phyloP scores from a whole-genome alignment of 1,139 yeast genomes.

The Yamadazyma dushanensis region DNA sequence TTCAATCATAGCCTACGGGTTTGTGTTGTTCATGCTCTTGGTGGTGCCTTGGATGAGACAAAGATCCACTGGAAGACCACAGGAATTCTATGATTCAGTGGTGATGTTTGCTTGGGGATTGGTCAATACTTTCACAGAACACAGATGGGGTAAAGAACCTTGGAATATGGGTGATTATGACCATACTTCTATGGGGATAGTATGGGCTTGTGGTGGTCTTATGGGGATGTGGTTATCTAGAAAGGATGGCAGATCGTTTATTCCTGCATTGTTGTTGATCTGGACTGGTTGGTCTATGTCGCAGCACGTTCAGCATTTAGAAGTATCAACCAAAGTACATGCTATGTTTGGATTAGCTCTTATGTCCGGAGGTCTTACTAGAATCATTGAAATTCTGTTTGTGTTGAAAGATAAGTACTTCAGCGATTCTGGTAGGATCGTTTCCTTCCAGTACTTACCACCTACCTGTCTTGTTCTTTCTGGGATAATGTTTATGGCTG shows the following conservation, averaged over 20 bases:
- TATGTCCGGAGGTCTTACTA: slow-evolving; percentile 71
- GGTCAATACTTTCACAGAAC: slow-evolving; percentile 92
- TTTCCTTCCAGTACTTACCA: slow-evolving; percentile 79
- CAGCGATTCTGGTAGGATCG: slow-evolving; percentile 47
- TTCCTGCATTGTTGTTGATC: slow-evolving; percentile 79
- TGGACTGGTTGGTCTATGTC: slow-evolving; percentile 96
- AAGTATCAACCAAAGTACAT: slow-evolving; percentile 82
- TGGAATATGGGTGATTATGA: slow-evolving; percentile 94
- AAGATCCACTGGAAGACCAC: slow-evolving; percentile 50
- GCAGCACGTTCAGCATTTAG: slow-evolving; percentile 75
- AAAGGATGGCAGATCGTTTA: slow-evolving; percentile 61
- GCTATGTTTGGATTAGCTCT: slow-evolving; percentile 79
- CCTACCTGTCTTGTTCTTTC: slow-evolving; percentile 76
- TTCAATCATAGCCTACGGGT: slow-evolving; percentile 79
- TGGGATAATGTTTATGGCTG: slow-evolving; percentile 86
- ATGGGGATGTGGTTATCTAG: slow-evolving; percentile 73
- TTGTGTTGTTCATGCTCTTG: slow-evolving; percentile 62
- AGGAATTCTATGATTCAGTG: slow-evolving; percentile 80
- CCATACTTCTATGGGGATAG: slow-evolving; percentile 93
- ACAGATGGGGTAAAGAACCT: slow-evolving; percentile 83
- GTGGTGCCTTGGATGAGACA: slow-evolving; percentile 68
- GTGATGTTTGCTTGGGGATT: slow-evolving; percentile 89
- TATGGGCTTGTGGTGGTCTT: slow-evolving; percentile 95
- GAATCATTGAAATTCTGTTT: slow-evolving; percentile 78
- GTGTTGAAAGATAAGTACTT: slow-evolving; percentile 57